Conservation (phyloP, 257 asterid genomes). For the Gentiana macrophylla region DNA sequence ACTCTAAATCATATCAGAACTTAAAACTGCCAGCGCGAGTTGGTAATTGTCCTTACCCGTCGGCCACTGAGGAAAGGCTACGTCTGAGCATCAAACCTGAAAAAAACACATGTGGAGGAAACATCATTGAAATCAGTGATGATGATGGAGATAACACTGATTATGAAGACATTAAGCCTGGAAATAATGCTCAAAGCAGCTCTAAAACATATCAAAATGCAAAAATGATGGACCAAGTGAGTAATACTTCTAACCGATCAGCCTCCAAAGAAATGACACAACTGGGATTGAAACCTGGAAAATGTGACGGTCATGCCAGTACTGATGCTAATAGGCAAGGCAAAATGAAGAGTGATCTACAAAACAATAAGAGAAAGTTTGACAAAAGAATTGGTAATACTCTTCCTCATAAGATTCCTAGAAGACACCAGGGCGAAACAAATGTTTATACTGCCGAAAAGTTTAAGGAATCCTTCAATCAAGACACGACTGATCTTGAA, state of each 20-base stretch:
- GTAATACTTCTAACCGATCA: slow-evolving; percentile 88
- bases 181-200: slow-evolving; percentile 16
- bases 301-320: slow-evolving; percentile 13
- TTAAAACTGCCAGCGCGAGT: slow-evolving; percentile 34
- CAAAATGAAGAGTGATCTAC: slow-evolving; percentile 19
- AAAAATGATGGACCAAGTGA: slow-evolving; percentile 40
- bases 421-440: slow-evolving; percentile 21
- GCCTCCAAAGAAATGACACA: slow-evolving; percentile 74
- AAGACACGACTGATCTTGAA: slow-evolving; percentile 19
- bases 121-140: slow-evolving; percentile 37
- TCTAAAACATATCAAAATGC: slow-evolving; percentile 24
- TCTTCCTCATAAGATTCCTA: slow-evolving; percentile 32
- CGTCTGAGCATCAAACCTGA: too few species aligned
- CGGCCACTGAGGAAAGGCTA: slow-evolving; percentile 55
- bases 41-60: slow-evolving; percentile 92
- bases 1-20: slow-evolving; percentile 24
- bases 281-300: slow-evolving; percentile 57
- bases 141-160: slow-evolving; percentile 35
- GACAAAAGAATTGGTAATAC: slow-evolving; percentile 19
- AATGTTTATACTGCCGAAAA: slow-evolving; percentile 9
- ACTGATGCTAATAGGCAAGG: slow-evolving; percentile 22
- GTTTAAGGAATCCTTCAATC: slow-evolving; percentile 14
- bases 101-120: neutral
- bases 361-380: slow-evolving; percentile 47
- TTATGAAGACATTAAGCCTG: slow-evolving; percentile 20